A percentile compares a stretch with the other conserved stretches of the same genome.
These are phyloP conservation scores for Camellia oleifera DNA, from an alignment of 179 eudicot genomes.

Conservation along the genomic window DNA sequence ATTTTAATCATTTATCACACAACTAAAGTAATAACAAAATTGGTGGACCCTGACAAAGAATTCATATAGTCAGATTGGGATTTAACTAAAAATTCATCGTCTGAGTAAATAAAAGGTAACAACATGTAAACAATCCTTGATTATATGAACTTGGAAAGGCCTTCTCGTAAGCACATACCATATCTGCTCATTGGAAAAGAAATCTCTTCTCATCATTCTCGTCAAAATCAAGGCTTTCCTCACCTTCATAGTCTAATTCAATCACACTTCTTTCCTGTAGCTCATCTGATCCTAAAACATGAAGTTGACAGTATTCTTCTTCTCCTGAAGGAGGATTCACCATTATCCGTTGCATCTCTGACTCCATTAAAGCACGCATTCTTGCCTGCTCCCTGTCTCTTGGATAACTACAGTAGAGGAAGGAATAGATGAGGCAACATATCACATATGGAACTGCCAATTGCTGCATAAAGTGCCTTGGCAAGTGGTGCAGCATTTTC, in stretches of 20 bases:
- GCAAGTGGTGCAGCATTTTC: conserved; percentile 74
- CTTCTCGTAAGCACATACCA: background rate
- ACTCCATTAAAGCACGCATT: conserved; percentile 55
- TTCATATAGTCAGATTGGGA: background rate
- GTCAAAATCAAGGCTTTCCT: conserved; percentile 25
- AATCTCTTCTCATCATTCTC: conserved; percentile 40
- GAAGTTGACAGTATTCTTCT: conserved; percentile 22
- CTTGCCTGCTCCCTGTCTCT: conserved; percentile 69
- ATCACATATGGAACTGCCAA: conserved; percentile 70
- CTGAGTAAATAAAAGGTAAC: background rate
- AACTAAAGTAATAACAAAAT: background rate
- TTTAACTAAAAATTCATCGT: background rate
- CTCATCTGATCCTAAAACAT: conserved; percentile 24
- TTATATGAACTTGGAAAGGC: too few relatives aligned
- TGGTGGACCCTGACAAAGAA: background rate
- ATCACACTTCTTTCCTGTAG: conserved; percentile 24
- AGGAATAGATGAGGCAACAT: conserved; percentile 66
- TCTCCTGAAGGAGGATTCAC: conserved; percentile 32
- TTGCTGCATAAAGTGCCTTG: conserved; percentile 71
- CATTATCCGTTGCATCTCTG: conserved; percentile 50
- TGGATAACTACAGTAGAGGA: conserved; percentile 75
- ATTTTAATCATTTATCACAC: background rate
- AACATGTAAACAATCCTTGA: too few relatives aligned
- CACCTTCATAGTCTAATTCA: conserved; percentile 35
- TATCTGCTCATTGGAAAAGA: conserved; percentile 16